Percentiles rank a stretch among this genome's conserved stretches.
Evolutionary conservation across 1,139 yeast genomes (phyloP).

Genomic region (Candida pseudoviswanathii): DNA sequence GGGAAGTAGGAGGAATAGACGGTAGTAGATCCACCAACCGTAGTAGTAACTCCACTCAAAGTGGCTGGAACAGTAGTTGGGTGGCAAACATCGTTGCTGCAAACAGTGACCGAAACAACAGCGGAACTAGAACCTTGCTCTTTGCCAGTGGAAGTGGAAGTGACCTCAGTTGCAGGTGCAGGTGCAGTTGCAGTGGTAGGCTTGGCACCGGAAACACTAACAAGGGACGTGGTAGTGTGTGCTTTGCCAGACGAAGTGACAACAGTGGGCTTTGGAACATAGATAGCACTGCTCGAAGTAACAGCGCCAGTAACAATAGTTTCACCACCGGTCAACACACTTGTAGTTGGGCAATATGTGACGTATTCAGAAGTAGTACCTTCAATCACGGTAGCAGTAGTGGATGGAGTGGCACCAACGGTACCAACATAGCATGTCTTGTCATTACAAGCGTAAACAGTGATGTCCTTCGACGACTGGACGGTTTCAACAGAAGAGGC

Average conservation of each 20-base stretch:
- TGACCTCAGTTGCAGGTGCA: conserved; percentile 5
- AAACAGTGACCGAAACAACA: conserved; percentile 48
- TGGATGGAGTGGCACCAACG: conserved; percentile 30
- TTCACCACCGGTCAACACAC: conserved; percentile 4
- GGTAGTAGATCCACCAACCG: conserved; percentile 25
- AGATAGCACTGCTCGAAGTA: conserved; percentile 5
- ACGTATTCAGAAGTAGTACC: conserved; percentile 32
- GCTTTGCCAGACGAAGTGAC: conserved; percentile 48
- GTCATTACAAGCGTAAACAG: conserved; percentile 52
- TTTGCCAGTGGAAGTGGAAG: conserved; percentile 22
- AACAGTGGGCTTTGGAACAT: conserved; percentile 31
- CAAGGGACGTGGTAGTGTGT: conserved; percentile 18
- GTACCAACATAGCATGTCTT: conserved; percentile 31
- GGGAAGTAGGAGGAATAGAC: conserved; percentile 23
- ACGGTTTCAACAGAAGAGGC: conserved; percentile 25
- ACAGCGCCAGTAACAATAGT: conserved; percentile 11
- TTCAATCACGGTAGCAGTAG: conserved; percentile 25
- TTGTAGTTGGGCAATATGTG: conserved; percentile 34
- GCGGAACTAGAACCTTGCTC: conserved; percentile 4
- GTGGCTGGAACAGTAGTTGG: conserved; percentile 35
- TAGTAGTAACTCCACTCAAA: conserved; percentile 29
- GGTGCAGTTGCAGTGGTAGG: conserved; percentile 16
- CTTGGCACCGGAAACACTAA: conserved; percentile 14
- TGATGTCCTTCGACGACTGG: conserved; percentile 18
- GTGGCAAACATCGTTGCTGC: conserved; percentile 38